phyloP scores from a whole-genome alignment of 371 early-diverging fungal species.

The Apophysomyces variabilis region DNA sequence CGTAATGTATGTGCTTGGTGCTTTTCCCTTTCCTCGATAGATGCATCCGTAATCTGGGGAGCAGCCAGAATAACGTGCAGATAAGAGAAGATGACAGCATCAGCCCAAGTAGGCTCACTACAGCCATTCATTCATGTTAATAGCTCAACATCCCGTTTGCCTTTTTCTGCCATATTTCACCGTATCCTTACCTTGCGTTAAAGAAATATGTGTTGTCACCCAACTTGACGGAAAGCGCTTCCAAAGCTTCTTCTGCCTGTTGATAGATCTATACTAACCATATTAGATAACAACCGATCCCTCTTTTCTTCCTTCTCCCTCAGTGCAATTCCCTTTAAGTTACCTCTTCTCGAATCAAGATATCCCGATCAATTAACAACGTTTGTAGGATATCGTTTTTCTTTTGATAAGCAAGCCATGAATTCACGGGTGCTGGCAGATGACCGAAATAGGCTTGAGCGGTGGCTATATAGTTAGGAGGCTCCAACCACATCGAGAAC shows the following conservation, averaged over 20 bases:
- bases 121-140: neutral
- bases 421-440: slow-evolving; percentile 41
- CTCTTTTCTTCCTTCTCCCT: neutral
- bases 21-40: slow-evolving; percentile 39
- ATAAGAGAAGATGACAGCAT: slow-evolving; percentile 66
- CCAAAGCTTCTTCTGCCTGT: slow-evolving; percentile 60
- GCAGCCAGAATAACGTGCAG: slow-evolving; percentile 57
- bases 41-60: slow-evolving; percentile 31
- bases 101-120: slow-evolving; percentile 59
- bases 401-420: slow-evolving; percentile 38
- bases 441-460: slow-evolving; percentile 45
- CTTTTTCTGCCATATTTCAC: neutral
- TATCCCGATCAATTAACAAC: slow-evolving; percentile 44
- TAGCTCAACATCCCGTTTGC: neutral
- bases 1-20: slow-evolving; percentile 47
- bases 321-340: neutral
- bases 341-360: slow-evolving; percentile 57
- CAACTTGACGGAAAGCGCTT: slow-evolving; percentile 59
- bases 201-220: slow-evolving; percentile 58
- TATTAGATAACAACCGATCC: neutral
- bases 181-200: slow-evolving; percentile 47
- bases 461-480: slow-evolving; percentile 44
- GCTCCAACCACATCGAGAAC: slow-evolving; percentile 55
- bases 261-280: slow-evolving; percentile 52
- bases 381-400: slow-evolving; percentile 38